phyloP scores from a whole-genome alignment of 768 basidiomycete species.

The Termitomyces sp. region DNA sequence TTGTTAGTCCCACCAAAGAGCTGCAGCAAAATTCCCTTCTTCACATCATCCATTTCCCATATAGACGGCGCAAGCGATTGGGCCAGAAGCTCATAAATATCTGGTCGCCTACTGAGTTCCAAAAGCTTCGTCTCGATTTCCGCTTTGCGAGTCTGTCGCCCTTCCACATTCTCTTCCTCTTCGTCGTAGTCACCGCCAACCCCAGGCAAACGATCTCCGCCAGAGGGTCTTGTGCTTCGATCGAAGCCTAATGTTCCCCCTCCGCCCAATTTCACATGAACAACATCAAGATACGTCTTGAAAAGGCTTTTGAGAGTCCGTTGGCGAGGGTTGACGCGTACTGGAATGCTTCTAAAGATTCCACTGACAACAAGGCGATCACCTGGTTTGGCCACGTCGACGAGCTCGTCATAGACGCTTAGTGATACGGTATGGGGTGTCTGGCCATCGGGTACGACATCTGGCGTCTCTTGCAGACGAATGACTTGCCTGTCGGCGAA shows the following conservation, averaged over 20 bases:
- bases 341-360: constrained; percentile 92
- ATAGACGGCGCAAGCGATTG: constrained; percentile 90
- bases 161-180: constrained; percentile 46
- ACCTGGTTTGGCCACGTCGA: constrained; percentile 94
- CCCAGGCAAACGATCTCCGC: constrained; percentile 63
- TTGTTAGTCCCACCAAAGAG: constrained; percentile 98
- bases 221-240: constrained; percentile 65
- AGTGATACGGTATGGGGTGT: constrained; percentile 96
- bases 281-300: constrained; percentile 96
- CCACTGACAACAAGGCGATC: constrained; percentile 89
- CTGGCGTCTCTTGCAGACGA: constrained; percentile 94
- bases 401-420: constrained; percentile 97
- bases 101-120: constrained; percentile 65
- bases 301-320: constrained; percentile 91
- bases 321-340: constrained; percentile 91
- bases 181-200: constrained; percentile 68
- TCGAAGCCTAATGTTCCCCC: constrained; percentile 74
- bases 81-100: constrained; percentile 83
- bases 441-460: constrained; percentile 96
- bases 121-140: constrained; percentile 78
- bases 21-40: constrained; percentile 95
- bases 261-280: constrained; percentile 79
- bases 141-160: constrained; percentile 43
- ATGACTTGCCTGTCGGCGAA: constrained; percentile 96
- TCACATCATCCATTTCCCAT: constrained; percentile 98